Evolutionary conservation across 73 alveolate genomes (phyloP).

Genomic region (Paraurostyla sp.): DNA sequence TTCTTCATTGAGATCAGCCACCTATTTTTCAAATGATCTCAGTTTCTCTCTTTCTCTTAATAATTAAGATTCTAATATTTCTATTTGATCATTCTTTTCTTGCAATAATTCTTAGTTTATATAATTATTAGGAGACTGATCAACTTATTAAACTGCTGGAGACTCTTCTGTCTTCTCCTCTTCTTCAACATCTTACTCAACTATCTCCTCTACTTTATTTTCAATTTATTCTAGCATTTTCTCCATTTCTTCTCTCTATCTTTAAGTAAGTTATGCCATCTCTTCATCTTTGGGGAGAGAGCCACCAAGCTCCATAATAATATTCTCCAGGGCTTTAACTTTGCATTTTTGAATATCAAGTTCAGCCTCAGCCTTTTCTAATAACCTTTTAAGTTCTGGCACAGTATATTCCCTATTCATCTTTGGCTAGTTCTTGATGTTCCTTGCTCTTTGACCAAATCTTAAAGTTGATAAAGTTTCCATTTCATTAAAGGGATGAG

Average conservation of each 20-base stretch:
- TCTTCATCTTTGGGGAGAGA: slow-evolving; percentile 63
- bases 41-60: slow-evolving; percentile 51
- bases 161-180: neutral
- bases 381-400: slow-evolving; percentile 75
- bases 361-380: slow-evolving; percentile 65
- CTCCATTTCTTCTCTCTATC: slow-evolving; percentile 18
- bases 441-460: slow-evolving; percentile 88
- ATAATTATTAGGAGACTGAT: neutral
- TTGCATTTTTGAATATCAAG: slow-evolving; percentile 31
- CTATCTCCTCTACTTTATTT: neutral
- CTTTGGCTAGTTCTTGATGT: slow-evolving; percentile 87
- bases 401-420: slow-evolving; percentile 88
- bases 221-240: slow-evolving; percentile 11
- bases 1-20: slow-evolving; percentile 50
- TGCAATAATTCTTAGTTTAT: neutral
- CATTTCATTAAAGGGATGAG: slow-evolving; percentile 80
- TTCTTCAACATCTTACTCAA: neutral
- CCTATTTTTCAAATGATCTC: neutral
- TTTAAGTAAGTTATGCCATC: neutral
- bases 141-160: neutral
- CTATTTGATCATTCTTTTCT: slow-evolving; percentile 22
- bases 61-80: slow-evolving; percentile 8
- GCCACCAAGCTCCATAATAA: slow-evolving; percentile 49
- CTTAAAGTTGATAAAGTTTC: slow-evolving; percentile 84
- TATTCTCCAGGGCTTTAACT: slow-evolving; percentile 36